phyloP scores from a whole-genome alignment of 306 rosid genomes.

The Acacia melanoxylon region DNA sequence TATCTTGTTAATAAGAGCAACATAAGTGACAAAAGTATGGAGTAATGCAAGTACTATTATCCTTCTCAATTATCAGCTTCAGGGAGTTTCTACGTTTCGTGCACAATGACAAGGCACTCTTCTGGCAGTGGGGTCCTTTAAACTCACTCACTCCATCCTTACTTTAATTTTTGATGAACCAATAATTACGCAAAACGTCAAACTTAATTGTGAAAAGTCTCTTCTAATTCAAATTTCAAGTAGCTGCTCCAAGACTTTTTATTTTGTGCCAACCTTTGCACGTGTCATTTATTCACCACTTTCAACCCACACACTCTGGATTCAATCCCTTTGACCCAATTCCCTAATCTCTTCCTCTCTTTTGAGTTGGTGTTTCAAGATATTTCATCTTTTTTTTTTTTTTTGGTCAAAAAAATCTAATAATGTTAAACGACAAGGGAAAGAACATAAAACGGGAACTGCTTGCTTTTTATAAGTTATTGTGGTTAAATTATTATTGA shows the following conservation, averaged over 20 bases:
- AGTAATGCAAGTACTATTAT: too few relatives aligned
- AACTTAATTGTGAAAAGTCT: not conserved
- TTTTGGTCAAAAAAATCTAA: not conserved
- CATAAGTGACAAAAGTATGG: too few relatives aligned
- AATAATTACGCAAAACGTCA: not conserved
- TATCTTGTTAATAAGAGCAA: too few relatives aligned
- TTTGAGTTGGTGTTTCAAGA: not conserved
- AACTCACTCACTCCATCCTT: slow-evolving; percentile 25
- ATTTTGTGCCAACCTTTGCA: slow-evolving; percentile 29
- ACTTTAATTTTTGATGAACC: not conserved
- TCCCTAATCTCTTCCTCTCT: not conserved
- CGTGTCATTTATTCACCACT: slow-evolving; percentile 28
- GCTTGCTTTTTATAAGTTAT: not conserved
- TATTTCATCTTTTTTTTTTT: not conserved
- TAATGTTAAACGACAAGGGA: not conserved
- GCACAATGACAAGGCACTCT: not conserved
- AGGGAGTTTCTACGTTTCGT: not conserved
- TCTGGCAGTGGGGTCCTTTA: slow-evolving; percentile 20
- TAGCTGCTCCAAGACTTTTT: not conserved
- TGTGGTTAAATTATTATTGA: not conserved
- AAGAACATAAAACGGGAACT: not conserved
- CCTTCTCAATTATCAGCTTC: not conserved
- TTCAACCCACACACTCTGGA: not conserved
- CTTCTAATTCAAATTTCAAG: not conserved
- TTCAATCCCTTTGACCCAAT: slow-evolving; percentile 45